A percentile compares a stretch with the other conserved stretches of the same genome.
phyloP scores from a whole-genome alignment of 257 asterid species.

The Solanum pennellii region DNA sequence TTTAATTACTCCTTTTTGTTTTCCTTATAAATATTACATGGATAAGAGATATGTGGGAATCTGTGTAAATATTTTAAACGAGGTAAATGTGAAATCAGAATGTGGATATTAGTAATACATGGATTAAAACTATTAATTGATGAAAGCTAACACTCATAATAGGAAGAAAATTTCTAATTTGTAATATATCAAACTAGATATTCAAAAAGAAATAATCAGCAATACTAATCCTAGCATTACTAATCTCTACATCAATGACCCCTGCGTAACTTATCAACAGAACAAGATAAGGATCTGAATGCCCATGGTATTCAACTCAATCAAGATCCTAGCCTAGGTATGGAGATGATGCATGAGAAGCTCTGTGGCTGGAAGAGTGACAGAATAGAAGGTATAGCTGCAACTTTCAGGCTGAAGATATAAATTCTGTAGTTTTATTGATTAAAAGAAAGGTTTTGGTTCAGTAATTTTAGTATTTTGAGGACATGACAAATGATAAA shows the following conservation, averaged over 20 bases:
- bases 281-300: background rate
- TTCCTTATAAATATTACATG: background rate
- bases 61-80: background rate
- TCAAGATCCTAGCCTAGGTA: background rate
- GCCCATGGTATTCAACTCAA: background rate
- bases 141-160: background rate
- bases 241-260: background rate
- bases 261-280: background rate
- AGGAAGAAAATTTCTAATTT: background rate
- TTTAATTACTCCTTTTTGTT: background rate
- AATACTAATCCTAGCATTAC: background rate
- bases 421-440: background rate
- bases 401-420: background rate
- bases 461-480: background rate
- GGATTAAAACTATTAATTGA: background rate
- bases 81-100: background rate
- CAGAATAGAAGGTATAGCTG: background rate
- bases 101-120: background rate
- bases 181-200: background rate
- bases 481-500: background rate
- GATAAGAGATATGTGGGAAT: background rate
- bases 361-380: background rate
- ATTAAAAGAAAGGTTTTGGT: background rate
- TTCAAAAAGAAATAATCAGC: background rate
- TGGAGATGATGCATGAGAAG: background rate